These are phyloP conservation scores for Carex cristatella DNA, from an alignment of 176 grass and related monocot genomes.

Conservation along the genomic window DNA sequence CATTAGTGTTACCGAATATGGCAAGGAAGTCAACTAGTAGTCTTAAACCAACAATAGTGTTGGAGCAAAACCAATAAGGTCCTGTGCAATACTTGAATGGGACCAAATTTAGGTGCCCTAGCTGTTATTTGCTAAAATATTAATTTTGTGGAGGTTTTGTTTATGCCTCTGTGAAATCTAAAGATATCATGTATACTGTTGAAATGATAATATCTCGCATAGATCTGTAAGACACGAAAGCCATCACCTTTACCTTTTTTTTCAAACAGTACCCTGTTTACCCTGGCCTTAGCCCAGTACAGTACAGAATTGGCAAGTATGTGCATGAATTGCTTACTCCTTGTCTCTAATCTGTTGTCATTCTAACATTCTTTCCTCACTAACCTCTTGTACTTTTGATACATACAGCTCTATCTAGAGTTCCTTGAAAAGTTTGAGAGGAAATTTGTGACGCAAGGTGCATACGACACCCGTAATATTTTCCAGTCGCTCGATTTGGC, in stretches of 20 bases:
- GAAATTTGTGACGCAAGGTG: constrained; percentile 82
- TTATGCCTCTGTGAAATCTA: neutral
- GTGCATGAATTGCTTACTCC: neutral
- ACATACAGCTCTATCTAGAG: constrained; percentile 74
- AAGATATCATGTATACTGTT: neutral
- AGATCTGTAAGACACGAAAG: neutral
- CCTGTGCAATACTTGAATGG: neutral
- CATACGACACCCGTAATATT: constrained; percentile 85
- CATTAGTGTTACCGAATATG: neutral
- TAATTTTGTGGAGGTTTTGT: neutral
- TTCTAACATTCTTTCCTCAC: neutral
- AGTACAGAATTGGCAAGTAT: neutral
- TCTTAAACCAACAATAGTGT: neutral
- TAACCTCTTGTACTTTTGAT: neutral
- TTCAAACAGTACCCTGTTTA: neutral
- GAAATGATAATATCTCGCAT: neutral
- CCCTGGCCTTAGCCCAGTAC: neutral
- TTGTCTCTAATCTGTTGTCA: neutral
- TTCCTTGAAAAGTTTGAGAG: constrained; percentile 93
- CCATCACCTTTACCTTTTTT: neutral
- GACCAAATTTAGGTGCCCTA: neutral
- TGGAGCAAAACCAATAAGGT: neutral
- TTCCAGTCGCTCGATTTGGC: constrained; percentile 96
- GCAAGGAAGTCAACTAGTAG: neutral
- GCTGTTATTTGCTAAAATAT: neutral